Evolutionary conservation across 495 filamentous ascomycete genomes (phyloP).

Genomic region (Pyrenula massariospora): DNA sequence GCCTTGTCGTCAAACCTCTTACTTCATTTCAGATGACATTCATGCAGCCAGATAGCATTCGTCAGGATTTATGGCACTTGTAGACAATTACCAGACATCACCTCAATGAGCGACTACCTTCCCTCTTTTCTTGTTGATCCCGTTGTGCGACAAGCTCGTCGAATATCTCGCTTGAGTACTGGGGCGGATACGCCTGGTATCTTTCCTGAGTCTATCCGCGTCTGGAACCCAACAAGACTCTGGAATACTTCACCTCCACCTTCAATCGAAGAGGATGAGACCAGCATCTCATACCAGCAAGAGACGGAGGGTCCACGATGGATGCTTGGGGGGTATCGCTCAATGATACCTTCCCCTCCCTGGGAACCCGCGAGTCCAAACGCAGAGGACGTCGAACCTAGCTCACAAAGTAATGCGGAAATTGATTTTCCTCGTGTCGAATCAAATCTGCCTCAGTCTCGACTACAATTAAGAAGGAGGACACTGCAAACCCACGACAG

Average conservation of each 20-base stretch:
- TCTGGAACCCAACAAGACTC: background rate
- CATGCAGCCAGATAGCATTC: background rate
- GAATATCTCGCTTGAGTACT: constrained; percentile 43
- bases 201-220: constrained; percentile 1
- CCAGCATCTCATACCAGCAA: constrained; percentile 1
- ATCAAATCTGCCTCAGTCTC: background rate
- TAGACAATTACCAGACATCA: background rate
- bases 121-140: constrained; percentile 66
- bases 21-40: background rate
- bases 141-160: constrained; percentile 62
- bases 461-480: background rate
- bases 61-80: background rate
- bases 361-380: background rate
- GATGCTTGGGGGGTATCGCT: constrained; percentile 6
- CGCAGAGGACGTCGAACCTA: background rate
- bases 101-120: constrained; percentile 59
- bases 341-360: constrained; percentile 2
- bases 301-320: background rate
- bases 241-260: background rate
- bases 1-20: background rate
- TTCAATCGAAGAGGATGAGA: background rate
- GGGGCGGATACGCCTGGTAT: constrained; percentile 19
- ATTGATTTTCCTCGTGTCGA: background rate
- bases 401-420: background rate
- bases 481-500: constrained; percentile 1